Base-by-base conservation (phyloP, 75 land plant genomes). In the Picea sitchensis region DNA sequence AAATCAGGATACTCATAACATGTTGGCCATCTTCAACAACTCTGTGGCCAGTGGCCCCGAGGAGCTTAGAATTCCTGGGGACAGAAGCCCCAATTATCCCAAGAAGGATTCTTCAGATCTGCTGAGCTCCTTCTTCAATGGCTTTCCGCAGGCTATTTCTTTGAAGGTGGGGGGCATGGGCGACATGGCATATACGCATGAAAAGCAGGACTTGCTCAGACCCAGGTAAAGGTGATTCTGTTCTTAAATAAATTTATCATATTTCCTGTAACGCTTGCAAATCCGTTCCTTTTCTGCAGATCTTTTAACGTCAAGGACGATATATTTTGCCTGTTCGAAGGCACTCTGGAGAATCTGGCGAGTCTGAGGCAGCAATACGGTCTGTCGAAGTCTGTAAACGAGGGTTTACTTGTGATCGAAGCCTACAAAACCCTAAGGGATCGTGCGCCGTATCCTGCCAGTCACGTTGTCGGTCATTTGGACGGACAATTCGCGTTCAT, bases 11-110 rank as follows among this genome's bases (percentile, higher is more conserved):
- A 51, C 56, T 51, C 56, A 51, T 51, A 51, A 2, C 56, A 92
- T 96, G 99, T 84, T 96, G 87, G 98, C 92, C 12, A 88, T 96
- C 11, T 90, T 96, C 60, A 89, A 93, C 84, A 85, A 86, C 58
- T 64, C 85, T 8, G 85, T 96, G 58, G 90, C 91, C 79, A 82
- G 79, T 6, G 90, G 89, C 30, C 99, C 99, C 58, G 92, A 84
- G 61, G 99, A 96, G 84, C 91, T 96, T 80, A 84, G 86, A 41
- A 89, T 91, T 13, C 95, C 99, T 76, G 92, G 91, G 9, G 76
- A 85, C 84, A 86, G 87, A 77, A 89, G 86, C 57, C 93, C 85
- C 80, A 88, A 86, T 71, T 51, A 51, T 6, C 89, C 93, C 59
- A 86, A 91, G 86, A 90, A 80, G 69, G 79, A 82, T 9, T 87